Percentiles rank a stretch among this genome's conserved stretches.
Evolutionary conservation across 1,139 yeast genomes (phyloP).

Genomic region (Scheffersomyces titani): DNA sequence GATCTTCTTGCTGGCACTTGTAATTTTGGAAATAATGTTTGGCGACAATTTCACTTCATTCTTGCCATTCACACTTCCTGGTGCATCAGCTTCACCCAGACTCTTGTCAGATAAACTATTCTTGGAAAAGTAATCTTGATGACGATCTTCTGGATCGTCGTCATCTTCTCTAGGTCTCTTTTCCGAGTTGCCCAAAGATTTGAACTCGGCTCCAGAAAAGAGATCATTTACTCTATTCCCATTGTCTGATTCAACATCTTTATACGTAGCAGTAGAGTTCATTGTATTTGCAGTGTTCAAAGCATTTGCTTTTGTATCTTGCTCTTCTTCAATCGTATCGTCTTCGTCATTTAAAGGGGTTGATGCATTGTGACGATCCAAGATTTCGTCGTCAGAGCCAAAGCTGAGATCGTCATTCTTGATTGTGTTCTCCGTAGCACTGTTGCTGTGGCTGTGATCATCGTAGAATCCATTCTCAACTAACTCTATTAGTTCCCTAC

Average conservation of each 20-base stretch:
- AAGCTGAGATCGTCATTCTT: conserved; percentile 14
- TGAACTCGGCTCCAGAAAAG: background rate
- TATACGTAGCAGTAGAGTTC: background rate
- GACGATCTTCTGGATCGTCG: conserved; percentile 7
- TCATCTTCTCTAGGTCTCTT: conserved; percentile 22
- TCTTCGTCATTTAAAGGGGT: conserved; percentile 28
- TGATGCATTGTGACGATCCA: conserved; percentile 23
- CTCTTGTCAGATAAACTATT: background rate
- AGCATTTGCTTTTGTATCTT: conserved; percentile 5
- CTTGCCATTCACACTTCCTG: conserved; percentile 4
- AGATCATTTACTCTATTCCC: background rate
- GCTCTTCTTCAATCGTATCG: conserved; percentile 9
- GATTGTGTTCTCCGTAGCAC: background rate
- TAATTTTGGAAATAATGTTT: background rate
- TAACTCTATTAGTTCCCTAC: conserved; percentile 29
- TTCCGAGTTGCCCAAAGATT: conserved; percentile 6
- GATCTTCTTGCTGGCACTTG: conserved; percentile 5
- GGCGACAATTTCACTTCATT: background rate
- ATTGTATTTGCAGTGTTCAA: background rate
- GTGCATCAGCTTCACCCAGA: conserved; percentile 2
- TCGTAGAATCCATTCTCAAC: conserved; percentile 28
- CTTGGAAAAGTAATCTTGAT: background rate
- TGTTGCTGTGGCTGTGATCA: conserved; percentile 3
- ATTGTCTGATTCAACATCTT: background rate
- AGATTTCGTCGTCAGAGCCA: conserved; percentile 26